Base-by-base conservation (phyloP, 306 rosid genomes). In the Fragaria ananassa region DNA sequence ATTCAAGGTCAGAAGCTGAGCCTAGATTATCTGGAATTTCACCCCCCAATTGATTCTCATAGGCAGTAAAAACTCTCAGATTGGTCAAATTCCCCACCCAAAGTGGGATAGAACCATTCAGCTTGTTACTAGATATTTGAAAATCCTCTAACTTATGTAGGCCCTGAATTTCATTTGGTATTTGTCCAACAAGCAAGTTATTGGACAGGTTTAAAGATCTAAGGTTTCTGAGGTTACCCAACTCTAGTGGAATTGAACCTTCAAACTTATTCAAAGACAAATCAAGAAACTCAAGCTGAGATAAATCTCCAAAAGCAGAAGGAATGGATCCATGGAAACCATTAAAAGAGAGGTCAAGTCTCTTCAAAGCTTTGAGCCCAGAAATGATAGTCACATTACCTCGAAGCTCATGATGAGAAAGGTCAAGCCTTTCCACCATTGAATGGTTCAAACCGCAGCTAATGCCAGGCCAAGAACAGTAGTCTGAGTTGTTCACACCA, bases 81-180 rank as follows among this genome's bases (percentile, higher is more conserved):
- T 81, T 82, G 74, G 93, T 96, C 77, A 92, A 82, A 80, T 96
- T 91, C 4, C 99, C 96, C 76, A 92, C 79, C 98, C 98, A 96
- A 50, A 72, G 42, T 25, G 99, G 99, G 58, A 96, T 81, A 53
- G 88, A 71, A 80, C 98, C 99, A 86, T 82, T 91, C 88, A 96
- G 80, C 60, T 81, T 89, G 76, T 92, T 96, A 79, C 93, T 84
- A 74, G 96, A 96, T 79, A 92, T 75, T 75, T 96, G 98, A 82
- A 96, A 82, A 23, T 89, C 98, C 77, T 89, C 85, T 75, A 96
- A 81, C 53, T 82, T 86, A 81, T 81, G 76, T 53, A 92, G 75
- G 62, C 85, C 87, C 68, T 89, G 86, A 81, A 96, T 91, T 75
- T 89, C 97, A 78, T 82, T 71, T 31, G 97, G 99, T 76, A 96